Evolutionary conservation across 1,284 basidiomycete species (phyloP).

Genomic region (Moesziomyces antarcticus): DNA sequence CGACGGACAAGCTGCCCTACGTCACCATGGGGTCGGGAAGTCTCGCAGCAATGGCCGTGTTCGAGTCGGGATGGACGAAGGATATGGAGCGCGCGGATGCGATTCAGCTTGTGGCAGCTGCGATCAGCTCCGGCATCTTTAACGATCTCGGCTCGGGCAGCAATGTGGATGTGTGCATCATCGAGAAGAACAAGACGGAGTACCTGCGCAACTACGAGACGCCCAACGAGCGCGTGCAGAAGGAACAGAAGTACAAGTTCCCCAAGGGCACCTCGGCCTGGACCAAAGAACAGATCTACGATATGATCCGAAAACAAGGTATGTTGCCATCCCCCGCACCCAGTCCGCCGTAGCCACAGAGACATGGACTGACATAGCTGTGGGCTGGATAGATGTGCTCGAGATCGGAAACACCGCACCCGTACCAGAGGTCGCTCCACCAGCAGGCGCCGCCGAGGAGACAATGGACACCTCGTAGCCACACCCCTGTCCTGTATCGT

Average conservation of each 20-base stretch:
- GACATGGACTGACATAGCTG: slow-evolving; percentile 1
- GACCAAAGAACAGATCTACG: slow-evolving; percentile 63
- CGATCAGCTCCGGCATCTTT: slow-evolving; percentile 96
- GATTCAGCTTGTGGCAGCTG: slow-evolving; percentile 83
- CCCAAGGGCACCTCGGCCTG: slow-evolving; percentile 80
- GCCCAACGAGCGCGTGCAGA: slow-evolving; percentile 63
- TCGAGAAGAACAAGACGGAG: slow-evolving; percentile 70
- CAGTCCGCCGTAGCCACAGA: too few species aligned
- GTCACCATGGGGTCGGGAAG: slow-evolving; percentile 98
- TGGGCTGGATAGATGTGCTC: slow-evolving; percentile 37
- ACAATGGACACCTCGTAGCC: slow-evolving; percentile 51
- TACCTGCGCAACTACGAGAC: slow-evolving; percentile 63
- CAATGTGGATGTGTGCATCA: slow-evolving; percentile 96
- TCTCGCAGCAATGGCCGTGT: slow-evolving; percentile 97
- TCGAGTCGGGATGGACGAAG: slow-evolving; percentile 87
- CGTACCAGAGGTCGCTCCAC: slow-evolving; percentile 6
- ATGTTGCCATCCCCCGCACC: too few species aligned
- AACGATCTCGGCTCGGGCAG: slow-evolving; percentile 98
- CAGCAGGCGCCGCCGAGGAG: slow-evolving; percentile 28
- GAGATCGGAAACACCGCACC: slow-evolving; percentile 44
- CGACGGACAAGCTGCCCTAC: slow-evolving; percentile 97
- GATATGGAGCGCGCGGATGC: slow-evolving; percentile 87
- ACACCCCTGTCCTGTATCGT: too few species aligned
- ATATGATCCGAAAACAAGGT: slow-evolving; percentile 74
- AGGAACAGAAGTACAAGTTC: slow-evolving; percentile 69